phyloP scores from a whole-genome alignment of 768 basidiomycete genomes.

The Lentinus tigrinus region DNA sequence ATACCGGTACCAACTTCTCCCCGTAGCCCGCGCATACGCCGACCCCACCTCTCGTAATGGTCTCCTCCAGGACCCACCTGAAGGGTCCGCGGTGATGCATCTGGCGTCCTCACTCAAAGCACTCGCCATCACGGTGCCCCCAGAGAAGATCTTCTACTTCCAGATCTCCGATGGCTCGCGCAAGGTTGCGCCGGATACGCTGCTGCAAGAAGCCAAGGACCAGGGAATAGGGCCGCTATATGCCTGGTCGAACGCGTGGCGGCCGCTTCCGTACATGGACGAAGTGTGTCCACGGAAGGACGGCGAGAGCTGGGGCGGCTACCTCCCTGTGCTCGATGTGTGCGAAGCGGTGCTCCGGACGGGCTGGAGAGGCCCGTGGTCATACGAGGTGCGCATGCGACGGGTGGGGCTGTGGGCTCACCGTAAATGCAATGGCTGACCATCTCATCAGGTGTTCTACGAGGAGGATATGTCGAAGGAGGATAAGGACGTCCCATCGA shows the following conservation, averaged over 20 bases:
- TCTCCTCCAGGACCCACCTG: constrained; percentile 9
- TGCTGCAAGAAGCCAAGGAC: constrained; percentile 19
- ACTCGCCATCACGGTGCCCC: constrained; percentile 20
- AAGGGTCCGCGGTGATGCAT: constrained; percentile 10
- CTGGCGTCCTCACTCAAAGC: constrained; percentile 22
- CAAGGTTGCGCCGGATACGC: constrained; percentile 15
- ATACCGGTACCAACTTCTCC: background rate
- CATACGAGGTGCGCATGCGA: constrained; percentile 25
- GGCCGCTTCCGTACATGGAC: constrained; percentile 29
- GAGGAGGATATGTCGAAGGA: constrained; percentile 18
- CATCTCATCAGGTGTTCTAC: constrained; percentile 22
- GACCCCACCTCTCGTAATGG: constrained; percentile 21
- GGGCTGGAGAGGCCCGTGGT: constrained; percentile 31
- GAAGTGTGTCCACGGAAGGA: constrained; percentile 8
- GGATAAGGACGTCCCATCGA: constrained; percentile 18
- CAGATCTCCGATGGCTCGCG: constrained; percentile 32
- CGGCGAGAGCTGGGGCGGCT: constrained; percentile 20
- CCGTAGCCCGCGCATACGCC: constrained; percentile 27
- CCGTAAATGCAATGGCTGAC: too few relatives aligned
- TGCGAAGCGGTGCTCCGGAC: constrained; percentile 27
- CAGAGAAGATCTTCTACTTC: constrained; percentile 31
- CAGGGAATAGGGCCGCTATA: constrained; percentile 27
- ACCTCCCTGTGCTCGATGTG: constrained; percentile 28
- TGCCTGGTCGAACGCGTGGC: constrained; percentile 29
- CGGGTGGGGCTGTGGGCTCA: too few relatives aligned